phyloP scores from a whole-genome alignment of 441 rosid species.

The Pelargonium citronellum region DNA sequence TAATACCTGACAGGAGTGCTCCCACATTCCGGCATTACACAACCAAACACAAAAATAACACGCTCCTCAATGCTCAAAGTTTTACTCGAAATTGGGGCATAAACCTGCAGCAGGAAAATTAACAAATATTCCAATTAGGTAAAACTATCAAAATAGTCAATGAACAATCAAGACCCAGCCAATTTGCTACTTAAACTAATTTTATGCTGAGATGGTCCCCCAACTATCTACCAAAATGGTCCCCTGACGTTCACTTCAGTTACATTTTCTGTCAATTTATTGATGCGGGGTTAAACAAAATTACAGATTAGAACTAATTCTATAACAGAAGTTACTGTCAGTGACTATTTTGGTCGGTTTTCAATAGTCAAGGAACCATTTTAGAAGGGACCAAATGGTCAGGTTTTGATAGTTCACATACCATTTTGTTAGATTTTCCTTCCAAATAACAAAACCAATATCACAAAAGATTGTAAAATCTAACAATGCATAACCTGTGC shows the following conservation, averaged over 20 bases:
- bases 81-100: conserved; percentile 56
- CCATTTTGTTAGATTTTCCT: no score
- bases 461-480: neutral
- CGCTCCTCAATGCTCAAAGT: conserved; percentile 50
- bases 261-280: no score
- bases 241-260: no score
- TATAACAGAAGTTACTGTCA: neutral
- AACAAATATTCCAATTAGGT: neutral
- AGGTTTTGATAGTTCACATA: no score
- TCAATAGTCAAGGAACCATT: no score
- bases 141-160: neutral
- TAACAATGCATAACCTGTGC: conserved; percentile 48
- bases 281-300: no score
- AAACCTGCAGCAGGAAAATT: conserved; percentile 35
- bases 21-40: conserved; percentile 52
- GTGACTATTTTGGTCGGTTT: no score
- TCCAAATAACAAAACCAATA: neutral
- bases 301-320: neutral
- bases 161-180: no score
- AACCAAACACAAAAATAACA: conserved; percentile 58
- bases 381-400: no score
- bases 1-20: conserved; percentile 44
- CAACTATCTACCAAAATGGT: no score
- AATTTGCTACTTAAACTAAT: no score
- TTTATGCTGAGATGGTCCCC: no score